These are phyloP conservation scores for Chiua sp. DNA, from an alignment of 1,284 basidiomycete species.

Conservation along the genomic window DNA sequence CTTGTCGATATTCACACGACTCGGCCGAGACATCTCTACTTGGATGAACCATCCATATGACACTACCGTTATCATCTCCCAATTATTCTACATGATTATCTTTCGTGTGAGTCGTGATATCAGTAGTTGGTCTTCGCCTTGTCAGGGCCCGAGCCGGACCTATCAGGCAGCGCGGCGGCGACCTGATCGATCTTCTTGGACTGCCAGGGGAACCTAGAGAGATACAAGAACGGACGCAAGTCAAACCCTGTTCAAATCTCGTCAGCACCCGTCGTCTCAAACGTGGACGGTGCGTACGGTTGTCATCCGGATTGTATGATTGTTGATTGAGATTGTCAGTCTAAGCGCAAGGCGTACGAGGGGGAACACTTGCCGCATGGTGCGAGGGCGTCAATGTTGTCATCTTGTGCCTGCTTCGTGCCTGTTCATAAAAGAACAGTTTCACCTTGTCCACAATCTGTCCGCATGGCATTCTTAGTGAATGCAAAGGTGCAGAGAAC, in stretches of 20 bases:
- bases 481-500: no score
- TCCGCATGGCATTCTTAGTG: no score
- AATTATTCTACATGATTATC: no score
- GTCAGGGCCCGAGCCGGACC: conserved; percentile 48
- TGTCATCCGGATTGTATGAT: conserved; percentile 96
- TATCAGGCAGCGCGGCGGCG: conserved; percentile 76
- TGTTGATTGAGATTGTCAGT: conserved; percentile 57
- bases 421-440: conserved; percentile 96
- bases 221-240: conserved; percentile 95
- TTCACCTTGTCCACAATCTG: conserved; percentile 98
- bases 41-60: no score
- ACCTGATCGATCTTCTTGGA: conserved; percentile 94
- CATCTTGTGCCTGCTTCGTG: conserved; percentile 99
- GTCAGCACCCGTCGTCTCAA: no score
- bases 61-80: no score
- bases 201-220: conserved; percentile 94
- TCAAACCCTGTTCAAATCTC: conserved; percentile 70
- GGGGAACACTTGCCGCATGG: conserved; percentile 77
- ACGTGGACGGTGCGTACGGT: conserved; percentile 63
- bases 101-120: conserved; percentile 36
- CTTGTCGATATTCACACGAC: no score
- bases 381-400: conserved; percentile 97
- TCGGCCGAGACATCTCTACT: no score
- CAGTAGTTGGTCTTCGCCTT: conserved; percentile 49
- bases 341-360: neutral